Evolutionary conservation across 2,329 filamentous ascomycete species (phyloP).

Genomic region (Pyricularia sp.): DNA sequence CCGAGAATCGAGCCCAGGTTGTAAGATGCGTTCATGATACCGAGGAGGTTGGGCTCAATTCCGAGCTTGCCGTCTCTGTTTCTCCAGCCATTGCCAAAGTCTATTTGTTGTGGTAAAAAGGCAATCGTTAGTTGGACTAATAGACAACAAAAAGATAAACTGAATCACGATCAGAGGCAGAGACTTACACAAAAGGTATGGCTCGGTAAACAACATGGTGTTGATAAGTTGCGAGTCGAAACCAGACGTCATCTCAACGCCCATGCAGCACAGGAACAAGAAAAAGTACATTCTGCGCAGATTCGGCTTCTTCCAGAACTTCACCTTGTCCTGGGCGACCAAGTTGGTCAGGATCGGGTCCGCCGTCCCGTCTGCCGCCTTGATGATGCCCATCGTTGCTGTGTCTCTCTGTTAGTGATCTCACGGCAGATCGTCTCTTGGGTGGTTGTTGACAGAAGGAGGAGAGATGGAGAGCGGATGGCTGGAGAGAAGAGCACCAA

Average conservation of each 20-base stretch:
- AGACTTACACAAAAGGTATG: slow-evolving; percentile 23
- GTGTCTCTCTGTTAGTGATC: slow-evolving; percentile 9
- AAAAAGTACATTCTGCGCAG: slow-evolving; percentile 23
- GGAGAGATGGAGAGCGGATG: not conserved
- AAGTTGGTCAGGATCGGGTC: slow-evolving; percentile 26
- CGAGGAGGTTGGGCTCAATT: slow-evolving; percentile 1
- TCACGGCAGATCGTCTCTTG: not conserved
- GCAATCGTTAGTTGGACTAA: not conserved
- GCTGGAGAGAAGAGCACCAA: not conserved
- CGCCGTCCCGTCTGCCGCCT: not conserved
- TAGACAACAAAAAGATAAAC: not conserved
- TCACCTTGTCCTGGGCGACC: slow-evolving; percentile 10
- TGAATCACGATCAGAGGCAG: not conserved
- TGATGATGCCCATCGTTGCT: slow-evolving; percentile 16
- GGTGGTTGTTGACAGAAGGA: not conserved
- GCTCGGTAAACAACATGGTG: slow-evolving; percentile 20
- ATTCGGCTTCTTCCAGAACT: slow-evolving; percentile 15
- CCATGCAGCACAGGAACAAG: slow-evolving; percentile 27
- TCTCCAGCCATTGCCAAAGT: slow-evolving; percentile 2
- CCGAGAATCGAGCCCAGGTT: slow-evolving; percentile 11
- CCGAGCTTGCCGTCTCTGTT: not conserved
- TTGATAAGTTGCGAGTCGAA: slow-evolving; percentile 16
- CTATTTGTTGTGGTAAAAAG: not conserved
- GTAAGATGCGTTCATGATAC: slow-evolving; percentile 25
- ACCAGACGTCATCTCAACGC: slow-evolving; percentile 13